Conservation (phyloP, 805 yeast species). For the Metschnikowia corniflorae region DNA sequence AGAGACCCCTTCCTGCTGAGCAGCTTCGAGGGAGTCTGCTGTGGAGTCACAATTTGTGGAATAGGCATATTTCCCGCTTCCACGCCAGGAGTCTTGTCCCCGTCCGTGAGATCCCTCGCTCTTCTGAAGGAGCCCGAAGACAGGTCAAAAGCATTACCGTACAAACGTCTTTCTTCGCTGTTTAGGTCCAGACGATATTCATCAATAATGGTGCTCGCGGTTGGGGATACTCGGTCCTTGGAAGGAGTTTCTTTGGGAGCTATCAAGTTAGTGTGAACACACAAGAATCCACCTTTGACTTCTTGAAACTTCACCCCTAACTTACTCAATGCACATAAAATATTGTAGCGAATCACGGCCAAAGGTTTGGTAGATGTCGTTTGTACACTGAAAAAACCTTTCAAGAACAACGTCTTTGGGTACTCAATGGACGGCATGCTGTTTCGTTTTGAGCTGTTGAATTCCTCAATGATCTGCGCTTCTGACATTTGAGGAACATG, state of each 20-base stretch:
- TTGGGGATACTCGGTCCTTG: conserved; percentile 15
- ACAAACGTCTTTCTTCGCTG: conserved; percentile 31
- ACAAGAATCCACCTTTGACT: conserved; percentile 90
- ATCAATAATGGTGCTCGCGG: conserved; percentile 17
- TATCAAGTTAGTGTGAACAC: conserved; percentile 50
- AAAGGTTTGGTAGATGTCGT: conserved; percentile 91
- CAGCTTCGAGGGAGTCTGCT: conserved; percentile 16
- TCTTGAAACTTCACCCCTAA: conserved; percentile 81
- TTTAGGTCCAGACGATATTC: conserved; percentile 20
- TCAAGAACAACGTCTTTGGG: conserved; percentile 84
- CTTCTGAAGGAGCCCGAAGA: conserved; percentile 29
- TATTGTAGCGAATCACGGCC: conserved; percentile 81
- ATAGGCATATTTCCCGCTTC: conserved; percentile 2
- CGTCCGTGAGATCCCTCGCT: conserved; percentile 16
- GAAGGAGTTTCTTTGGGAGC: conserved; percentile 37
- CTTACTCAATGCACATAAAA: conserved; percentile 69
- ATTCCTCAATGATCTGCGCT: conserved; percentile 40
- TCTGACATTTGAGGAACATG: conserved; percentile 38
- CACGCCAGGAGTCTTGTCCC: conserved; percentile 27
- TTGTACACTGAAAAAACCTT: conserved; percentile 92
- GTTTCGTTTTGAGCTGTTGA: conserved; percentile 59
- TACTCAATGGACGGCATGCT: conserved; percentile 92
- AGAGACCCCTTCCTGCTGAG: conserved; percentile 40
- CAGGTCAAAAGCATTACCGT: conserved; percentile 40
- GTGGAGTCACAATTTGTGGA: conserved; percentile 17